Evolutionary conservation across 768 basidiomycete species (phyloP).

Genomic region (Pholiota conissans): DNA sequence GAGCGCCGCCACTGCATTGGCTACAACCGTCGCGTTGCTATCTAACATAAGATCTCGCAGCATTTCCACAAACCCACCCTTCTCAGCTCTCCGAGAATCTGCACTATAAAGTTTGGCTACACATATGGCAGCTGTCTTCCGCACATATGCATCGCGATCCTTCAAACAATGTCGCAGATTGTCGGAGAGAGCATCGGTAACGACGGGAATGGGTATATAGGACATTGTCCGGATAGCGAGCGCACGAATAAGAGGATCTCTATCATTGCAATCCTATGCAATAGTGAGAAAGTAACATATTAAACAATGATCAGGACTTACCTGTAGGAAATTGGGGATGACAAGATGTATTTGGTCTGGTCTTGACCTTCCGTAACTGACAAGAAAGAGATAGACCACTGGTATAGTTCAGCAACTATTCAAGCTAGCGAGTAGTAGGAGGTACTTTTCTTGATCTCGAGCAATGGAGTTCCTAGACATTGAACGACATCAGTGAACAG

Average conservation of each 20-base stretch:
- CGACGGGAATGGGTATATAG: slow-evolving; percentile 90
- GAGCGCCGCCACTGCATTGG: slow-evolving; percentile 94
- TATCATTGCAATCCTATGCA: slow-evolving; percentile 92
- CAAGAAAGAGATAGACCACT: slow-evolving; percentile 98
- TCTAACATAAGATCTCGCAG: slow-evolving; percentile 92
- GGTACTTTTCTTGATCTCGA: slow-evolving; percentile 99
- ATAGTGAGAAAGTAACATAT: slow-evolving; percentile 4
- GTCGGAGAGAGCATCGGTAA: slow-evolving; percentile 83
- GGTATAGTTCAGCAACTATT: slow-evolving; percentile 15
- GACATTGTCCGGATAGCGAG: slow-evolving; percentile 99
- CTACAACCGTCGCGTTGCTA: slow-evolving; percentile 93
- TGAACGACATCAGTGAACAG: slow-evolving; percentile 95
- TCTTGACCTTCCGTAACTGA: slow-evolving; percentile 93
- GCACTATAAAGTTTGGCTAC: slow-evolving; percentile 94
- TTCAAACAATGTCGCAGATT: slow-evolving; percentile 91
- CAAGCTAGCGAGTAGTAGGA: background rate
- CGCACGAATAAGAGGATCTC: slow-evolving; percentile 95
- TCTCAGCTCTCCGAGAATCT: slow-evolving; percentile 85
- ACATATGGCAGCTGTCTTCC: slow-evolving; percentile 97
- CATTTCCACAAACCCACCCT: slow-evolving; percentile 87
- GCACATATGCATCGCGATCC: slow-evolving; percentile 95
- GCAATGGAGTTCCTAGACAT: slow-evolving; percentile 89
- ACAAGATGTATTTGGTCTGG: slow-evolving; percentile 93
- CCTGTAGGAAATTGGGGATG: slow-evolving; percentile 88
- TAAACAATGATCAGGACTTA: slow-evolving; percentile 30